These are phyloP conservation scores for Taphrina flavorubra DNA, from an alignment of 1,139 yeast genomes.

Conservation along the genomic window DNA sequence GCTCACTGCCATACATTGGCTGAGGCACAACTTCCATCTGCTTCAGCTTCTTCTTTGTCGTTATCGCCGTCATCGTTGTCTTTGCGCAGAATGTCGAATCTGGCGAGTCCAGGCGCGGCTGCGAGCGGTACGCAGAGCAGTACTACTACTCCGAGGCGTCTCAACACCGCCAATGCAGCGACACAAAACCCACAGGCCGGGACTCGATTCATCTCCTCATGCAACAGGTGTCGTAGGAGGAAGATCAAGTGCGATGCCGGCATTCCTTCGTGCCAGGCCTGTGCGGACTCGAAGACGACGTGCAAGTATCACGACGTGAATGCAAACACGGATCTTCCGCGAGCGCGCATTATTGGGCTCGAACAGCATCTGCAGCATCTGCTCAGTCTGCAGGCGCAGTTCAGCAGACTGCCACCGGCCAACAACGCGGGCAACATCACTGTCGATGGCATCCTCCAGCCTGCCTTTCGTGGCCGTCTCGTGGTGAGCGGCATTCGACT, in stretches of 20 bases:
- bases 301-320: constrained; percentile 81
- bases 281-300: constrained; percentile 69
- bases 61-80: not conserved
- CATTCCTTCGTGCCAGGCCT: constrained; percentile 76
- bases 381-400: constrained; percentile 16
- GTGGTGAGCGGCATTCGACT: constrained; percentile 37
- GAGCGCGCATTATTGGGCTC: constrained; percentile 50
- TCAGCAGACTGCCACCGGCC: not conserved
- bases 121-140: not conserved
- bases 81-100: constrained; percentile 4
- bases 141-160: constrained; percentile 20
- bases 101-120: constrained; percentile 9
- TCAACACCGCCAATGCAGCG: constrained; percentile 37
- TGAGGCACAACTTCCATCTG: no score
- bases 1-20: no score
- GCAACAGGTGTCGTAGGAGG: constrained; percentile 78
- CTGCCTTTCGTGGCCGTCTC: constrained; percentile 34
- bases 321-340: constrained; percentile 82
- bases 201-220: constrained; percentile 56
- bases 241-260: constrained; percentile 84
- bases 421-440: constrained; percentile 10
- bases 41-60: no score
- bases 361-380: constrained; percentile 37
- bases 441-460: constrained; percentile 27
- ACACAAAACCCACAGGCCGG: constrained; percentile 39